These are phyloP conservation scores for Neonectria ditissima DNA, from an alignment of 2,329 filamentous ascomycete species.

Conservation along the genomic window DNA sequence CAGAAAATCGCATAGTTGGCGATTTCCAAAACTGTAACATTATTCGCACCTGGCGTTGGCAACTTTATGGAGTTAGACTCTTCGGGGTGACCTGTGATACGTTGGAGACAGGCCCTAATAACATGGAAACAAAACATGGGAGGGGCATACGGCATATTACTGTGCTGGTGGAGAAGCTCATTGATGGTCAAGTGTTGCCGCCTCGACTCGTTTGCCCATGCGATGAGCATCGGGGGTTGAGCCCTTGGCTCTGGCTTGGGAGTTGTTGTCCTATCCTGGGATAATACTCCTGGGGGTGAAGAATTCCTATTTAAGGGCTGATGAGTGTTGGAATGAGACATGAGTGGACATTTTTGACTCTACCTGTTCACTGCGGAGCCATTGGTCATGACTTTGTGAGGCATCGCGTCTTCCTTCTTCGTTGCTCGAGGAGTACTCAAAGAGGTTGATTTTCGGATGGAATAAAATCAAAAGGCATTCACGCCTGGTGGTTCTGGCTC, in stretches of 20 bases:
- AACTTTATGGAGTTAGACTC: constrained; percentile 39
- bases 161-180: constrained; percentile 27
- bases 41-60: constrained; percentile 41
- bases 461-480: neutral
- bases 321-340: neutral
- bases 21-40: constrained; percentile 33
- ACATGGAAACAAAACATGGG: constrained; percentile 21
- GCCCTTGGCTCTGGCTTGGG: neutral
- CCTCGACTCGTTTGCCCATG: constrained; percentile 32
- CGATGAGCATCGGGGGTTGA: constrained; percentile 26
- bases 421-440: neutral
- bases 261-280: neutral
- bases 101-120: constrained; percentile 35
- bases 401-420: constrained; percentile 23
- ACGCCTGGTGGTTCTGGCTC: neutral
- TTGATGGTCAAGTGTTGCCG: constrained; percentile 33
- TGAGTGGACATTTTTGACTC: neutral
- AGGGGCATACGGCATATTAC: constrained; percentile 27
- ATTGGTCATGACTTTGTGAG: constrained; percentile 22
- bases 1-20: constrained; percentile 2
- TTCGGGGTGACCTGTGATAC: constrained; percentile 27
- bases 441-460: neutral
- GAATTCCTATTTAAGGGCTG: neutral
- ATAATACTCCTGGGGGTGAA: neutral
- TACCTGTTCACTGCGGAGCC: constrained; percentile 20